Evolutionary conservation across 192 early-diverging fungal genomes (phyloP).

Genomic region (Backusella macrospora): DNA sequence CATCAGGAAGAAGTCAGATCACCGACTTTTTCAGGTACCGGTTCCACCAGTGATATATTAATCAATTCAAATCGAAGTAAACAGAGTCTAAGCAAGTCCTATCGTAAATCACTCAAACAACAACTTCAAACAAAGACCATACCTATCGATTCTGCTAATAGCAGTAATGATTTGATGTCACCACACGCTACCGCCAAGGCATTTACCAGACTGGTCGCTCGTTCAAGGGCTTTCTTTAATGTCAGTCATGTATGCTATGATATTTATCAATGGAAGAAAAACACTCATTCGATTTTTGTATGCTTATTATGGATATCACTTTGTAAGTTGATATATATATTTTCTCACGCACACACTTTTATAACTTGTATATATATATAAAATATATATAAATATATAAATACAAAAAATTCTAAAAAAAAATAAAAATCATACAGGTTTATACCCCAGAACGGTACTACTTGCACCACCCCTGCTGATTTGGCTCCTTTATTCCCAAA

Average conservation of each 20-base stretch:
- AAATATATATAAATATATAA: not conserved
- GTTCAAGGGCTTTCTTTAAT: constrained; percentile 32
- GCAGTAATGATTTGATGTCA: not conserved
- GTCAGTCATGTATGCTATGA: constrained; percentile 14
- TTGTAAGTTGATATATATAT: constrained; percentile 14
- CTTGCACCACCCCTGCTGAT: constrained; percentile 30
- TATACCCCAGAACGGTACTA: constrained; percentile 23
- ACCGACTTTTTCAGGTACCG: constrained; percentile 4
- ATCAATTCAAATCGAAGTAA: not conserved
- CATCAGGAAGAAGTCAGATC: constrained; percentile 8
- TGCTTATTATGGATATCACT: constrained; percentile 22
- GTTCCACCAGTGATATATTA: not conserved
- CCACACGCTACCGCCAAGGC: constrained; percentile 35
- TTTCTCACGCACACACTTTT: not conserved
- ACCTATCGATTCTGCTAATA: not conserved
- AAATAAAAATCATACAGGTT: constrained; percentile 9
- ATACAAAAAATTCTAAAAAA: no score
- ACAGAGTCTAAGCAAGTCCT: constrained; percentile 22
- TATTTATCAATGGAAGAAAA: constrained; percentile 32
- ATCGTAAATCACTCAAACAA: constrained; percentile 34
- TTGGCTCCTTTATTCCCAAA: constrained; percentile 19
- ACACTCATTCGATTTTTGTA: constrained; percentile 7
- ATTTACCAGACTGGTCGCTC: constrained; percentile 36
- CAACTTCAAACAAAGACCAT: constrained; percentile 19
- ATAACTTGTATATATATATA: no score